Percentiles rank a stretch among this genome's conserved stretches.
Evolutionary conservation across 2,329 filamentous ascomycete species (phyloP).

Genomic region (Alternaria triticina): DNA sequence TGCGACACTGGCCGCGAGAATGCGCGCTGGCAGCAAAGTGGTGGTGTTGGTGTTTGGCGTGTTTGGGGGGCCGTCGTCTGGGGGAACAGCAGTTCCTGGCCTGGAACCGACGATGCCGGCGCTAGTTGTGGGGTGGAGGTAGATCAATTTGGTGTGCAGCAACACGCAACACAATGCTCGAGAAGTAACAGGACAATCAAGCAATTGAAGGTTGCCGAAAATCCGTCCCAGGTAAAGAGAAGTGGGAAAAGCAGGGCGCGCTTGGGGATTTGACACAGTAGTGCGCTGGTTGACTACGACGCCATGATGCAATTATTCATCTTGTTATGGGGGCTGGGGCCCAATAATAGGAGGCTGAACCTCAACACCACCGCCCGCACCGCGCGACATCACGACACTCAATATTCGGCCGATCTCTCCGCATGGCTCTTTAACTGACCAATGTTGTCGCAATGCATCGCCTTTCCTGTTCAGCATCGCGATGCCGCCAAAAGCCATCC

Average conservation of each 20-base stretch:
- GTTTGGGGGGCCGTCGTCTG: constrained; percentile 18
- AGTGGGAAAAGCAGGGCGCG: constrained; percentile 11
- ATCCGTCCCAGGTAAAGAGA: constrained; percentile 5
- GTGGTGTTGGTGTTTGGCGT: constrained; percentile 6
- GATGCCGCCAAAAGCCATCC: not conserved
- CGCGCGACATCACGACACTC: not conserved
- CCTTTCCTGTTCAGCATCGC: not conserved
- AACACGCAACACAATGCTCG: constrained; percentile 1
- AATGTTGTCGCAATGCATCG: not conserved
- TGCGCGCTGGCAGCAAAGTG: constrained; percentile 12
- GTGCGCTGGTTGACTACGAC: constrained; percentile 22
- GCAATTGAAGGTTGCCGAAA: constrained; percentile 5
- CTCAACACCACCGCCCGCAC: constrained; percentile 15
- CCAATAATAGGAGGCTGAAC: constrained; percentile 33
- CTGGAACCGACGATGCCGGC: constrained; percentile 28
- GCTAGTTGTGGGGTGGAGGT: constrained; percentile 24
- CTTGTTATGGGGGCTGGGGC: constrained; percentile 34
- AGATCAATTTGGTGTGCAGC: constrained; percentile 15
- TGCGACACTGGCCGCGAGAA: constrained; percentile 18
- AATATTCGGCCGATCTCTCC: not conserved
- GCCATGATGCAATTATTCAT: constrained; percentile 38
- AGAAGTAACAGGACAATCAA: constrained; percentile 1
- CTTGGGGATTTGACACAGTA: constrained; percentile 20
- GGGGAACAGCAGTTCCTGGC: constrained; percentile 25
- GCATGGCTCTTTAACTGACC: not conserved